phyloP scores from a whole-genome alignment of 768 basidiomycete genomes.

The Collybiopsis luxurians region DNA sequence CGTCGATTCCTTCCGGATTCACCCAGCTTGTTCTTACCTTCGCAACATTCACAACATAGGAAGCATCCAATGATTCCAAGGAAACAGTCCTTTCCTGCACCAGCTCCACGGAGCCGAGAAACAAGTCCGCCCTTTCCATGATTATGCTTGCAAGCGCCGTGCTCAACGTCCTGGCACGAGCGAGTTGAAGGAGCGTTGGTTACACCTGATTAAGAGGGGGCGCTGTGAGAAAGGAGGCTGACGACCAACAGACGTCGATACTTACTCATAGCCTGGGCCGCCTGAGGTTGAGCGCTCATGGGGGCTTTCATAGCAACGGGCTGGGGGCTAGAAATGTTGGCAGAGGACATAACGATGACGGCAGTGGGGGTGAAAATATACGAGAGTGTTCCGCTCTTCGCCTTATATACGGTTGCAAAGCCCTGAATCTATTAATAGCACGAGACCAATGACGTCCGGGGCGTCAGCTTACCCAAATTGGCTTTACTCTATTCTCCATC shows the following conservation, averaged over 20 bases:
- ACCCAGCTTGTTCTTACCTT: too few species aligned
- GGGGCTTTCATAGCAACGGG: slow-evolving; percentile 31
- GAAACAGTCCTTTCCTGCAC: slow-evolving; percentile 71
- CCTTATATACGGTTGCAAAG: too few species aligned
- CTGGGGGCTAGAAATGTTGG: slow-evolving; percentile 19
- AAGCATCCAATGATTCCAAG: slow-evolving; percentile 61
- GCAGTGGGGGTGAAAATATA: too few species aligned
- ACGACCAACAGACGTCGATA: slow-evolving; percentile 11
- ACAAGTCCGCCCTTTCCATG: slow-evolving; percentile 21
- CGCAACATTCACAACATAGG: slow-evolving; percentile 76
- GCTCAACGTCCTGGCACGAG: slow-evolving; percentile 14
- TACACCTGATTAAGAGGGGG: slow-evolving; percentile 38
- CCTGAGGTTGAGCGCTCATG: slow-evolving; percentile 51
- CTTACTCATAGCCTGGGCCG: slow-evolving; percentile 62
- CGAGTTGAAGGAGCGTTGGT: slow-evolving; percentile 39
- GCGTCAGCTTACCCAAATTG: too few species aligned
- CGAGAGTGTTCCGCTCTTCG: too few species aligned
- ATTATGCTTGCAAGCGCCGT: slow-evolving; percentile 41
- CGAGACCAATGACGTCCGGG: too few species aligned
- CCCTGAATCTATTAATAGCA: too few species aligned
- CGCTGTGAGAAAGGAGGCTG: not conserved
- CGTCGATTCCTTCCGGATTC: too few species aligned
- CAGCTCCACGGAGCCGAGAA: slow-evolving; percentile 67
- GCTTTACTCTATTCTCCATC: too few species aligned
- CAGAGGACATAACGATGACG: not conserved